Evolutionary conservation across 192 early-diverging fungal genomes (phyloP).

Genomic region (Coemansia sp.): DNA sequence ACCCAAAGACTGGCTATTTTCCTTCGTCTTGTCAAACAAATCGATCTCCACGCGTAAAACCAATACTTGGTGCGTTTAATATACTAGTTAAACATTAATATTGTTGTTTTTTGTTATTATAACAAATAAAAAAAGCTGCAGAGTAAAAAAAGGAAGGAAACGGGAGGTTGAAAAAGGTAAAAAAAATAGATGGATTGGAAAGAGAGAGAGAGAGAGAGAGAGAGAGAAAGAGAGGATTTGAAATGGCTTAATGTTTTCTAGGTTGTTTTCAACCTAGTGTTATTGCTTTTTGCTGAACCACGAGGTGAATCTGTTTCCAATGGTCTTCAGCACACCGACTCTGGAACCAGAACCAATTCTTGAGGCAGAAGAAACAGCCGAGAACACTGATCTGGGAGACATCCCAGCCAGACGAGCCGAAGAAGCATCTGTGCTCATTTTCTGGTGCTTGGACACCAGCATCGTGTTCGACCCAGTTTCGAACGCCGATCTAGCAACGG

Average conservation of each 20-base stretch:
- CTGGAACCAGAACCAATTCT: slow-evolving; percentile 21
- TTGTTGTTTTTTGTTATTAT: no score
- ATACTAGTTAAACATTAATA: no score
- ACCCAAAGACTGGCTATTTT: slow-evolving; percentile 59
- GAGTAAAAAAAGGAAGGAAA: background rate
- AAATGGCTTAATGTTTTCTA: background rate
- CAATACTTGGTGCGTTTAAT: no score
- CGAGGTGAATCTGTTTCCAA: slow-evolving; percentile 37
- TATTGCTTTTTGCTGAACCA: slow-evolving; percentile 45
- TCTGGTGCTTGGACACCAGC: slow-evolving; percentile 25
- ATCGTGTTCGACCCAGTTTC: slow-evolving; percentile 24
- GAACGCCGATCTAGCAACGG: slow-evolving; percentile 29
- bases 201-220: background rate
- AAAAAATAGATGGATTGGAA: background rate
- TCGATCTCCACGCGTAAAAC: no score
- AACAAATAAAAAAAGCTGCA: background rate
- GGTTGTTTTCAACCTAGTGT: background rate
- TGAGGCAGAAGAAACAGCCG: slow-evolving; percentile 43
- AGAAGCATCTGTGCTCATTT: slow-evolving; percentile 6
- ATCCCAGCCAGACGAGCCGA: slow-evolving; percentile 18
- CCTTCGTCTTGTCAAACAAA: slow-evolving; percentile 22
- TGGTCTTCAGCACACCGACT: slow-evolving; percentile 24
- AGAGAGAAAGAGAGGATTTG: slow-evolving; percentile 3
- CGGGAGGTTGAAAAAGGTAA: background rate
- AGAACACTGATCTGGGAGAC: slow-evolving; percentile 42